Evolutionary conservation across 352 stramenopile species (phyloP).

Genomic region (Globisporangium okanoganense): DNA sequence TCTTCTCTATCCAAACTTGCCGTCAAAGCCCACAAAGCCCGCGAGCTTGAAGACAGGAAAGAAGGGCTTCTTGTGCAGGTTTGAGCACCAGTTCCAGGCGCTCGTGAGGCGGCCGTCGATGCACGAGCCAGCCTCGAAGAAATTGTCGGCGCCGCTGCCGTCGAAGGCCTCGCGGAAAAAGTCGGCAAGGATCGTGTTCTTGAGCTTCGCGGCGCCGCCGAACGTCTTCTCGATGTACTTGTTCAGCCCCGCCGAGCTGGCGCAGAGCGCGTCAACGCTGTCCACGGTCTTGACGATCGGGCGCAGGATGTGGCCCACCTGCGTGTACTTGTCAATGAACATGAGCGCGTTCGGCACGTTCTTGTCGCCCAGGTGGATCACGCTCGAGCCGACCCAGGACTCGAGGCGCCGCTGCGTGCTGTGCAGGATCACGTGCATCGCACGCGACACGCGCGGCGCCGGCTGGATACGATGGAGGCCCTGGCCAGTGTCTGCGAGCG

Average conservation of each 20-base stretch:
- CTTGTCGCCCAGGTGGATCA: conserved; percentile 97
- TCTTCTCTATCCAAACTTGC: conserved; percentile 85
- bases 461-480: conserved; percentile 93
- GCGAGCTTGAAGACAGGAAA: conserved; percentile 96
- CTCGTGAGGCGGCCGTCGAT: conserved; percentile 96
- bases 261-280: conserved; percentile 54
- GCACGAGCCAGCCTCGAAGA: conserved; percentile 94
- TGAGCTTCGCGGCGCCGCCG: conserved; percentile 77
- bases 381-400: conserved; percentile 91
- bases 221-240: conserved; percentile 80
- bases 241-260: conserved; percentile 38
- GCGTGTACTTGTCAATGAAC: conserved; percentile 99
- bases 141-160: conserved; percentile 93
- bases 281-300: conserved; percentile 88
- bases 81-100: conserved; percentile 98
- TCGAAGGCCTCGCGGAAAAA: conserved; percentile 97
- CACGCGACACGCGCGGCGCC: conserved; percentile 90
- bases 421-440: conserved; percentile 94
- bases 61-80: conserved; percentile 92
- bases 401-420: conserved; percentile 69
- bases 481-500: conserved; percentile 93
- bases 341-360: conserved; percentile 98
- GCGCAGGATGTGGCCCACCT: conserved; percentile 86
- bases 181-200: conserved; percentile 91
- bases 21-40: conserved; percentile 96